These are phyloP conservation scores for Calonectria crousiana DNA, from an alignment of 2,329 filamentous ascomycete species.

Conservation along the genomic window DNA sequence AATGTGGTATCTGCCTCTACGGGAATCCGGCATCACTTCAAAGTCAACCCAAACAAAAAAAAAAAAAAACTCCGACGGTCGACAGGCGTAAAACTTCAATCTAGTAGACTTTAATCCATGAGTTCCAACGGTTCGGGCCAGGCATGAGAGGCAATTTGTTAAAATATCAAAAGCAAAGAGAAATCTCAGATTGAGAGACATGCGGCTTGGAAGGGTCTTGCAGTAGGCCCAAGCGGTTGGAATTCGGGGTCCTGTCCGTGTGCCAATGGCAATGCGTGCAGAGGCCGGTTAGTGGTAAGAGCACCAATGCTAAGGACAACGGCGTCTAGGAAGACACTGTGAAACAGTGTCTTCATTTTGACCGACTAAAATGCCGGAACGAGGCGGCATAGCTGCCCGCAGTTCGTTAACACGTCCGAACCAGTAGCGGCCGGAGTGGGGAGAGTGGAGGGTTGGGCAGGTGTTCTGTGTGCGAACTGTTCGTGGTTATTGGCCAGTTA, in stretches of 20 bases:
- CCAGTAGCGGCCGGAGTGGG: constrained; percentile 27
- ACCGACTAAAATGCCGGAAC: background rate
- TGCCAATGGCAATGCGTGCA: background rate
- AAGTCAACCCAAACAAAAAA: too few species aligned
- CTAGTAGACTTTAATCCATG: background rate
- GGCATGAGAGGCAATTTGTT: background rate
- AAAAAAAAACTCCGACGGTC: background rate
- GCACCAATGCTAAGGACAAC: background rate
- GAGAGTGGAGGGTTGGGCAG: constrained; percentile 7
- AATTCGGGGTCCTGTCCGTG: background rate
- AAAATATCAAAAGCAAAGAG: background rate
- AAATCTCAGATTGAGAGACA: constrained; percentile 14
- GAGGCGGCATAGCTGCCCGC: background rate
- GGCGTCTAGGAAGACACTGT: background rate
- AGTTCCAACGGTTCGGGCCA: background rate
- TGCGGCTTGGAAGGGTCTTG: background rate
- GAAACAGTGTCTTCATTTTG: constrained; percentile 4
- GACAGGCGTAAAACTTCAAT: background rate
- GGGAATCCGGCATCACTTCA: background rate
- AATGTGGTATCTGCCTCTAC: background rate
- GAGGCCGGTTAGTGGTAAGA: background rate
- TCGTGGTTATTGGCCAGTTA: constrained; percentile 1
- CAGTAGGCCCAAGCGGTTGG: background rate
- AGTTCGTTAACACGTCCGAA: constrained; percentile 21
- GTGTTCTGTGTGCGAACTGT: constrained; percentile 6